phyloP scores from a whole-genome alignment of 805 yeast genomes.

The Kluyveromyces starmeri region DNA sequence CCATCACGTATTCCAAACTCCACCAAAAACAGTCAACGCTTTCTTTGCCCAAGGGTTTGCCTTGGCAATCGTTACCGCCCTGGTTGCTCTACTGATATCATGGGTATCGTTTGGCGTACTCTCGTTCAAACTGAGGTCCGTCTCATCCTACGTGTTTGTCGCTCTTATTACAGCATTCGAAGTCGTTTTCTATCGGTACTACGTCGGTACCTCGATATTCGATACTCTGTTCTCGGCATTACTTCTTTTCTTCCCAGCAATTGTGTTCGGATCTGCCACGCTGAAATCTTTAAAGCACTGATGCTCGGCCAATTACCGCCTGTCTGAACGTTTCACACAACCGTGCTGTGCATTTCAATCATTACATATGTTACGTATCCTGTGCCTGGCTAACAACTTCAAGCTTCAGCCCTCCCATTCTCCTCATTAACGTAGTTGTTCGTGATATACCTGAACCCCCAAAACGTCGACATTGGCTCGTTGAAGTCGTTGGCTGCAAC shows the following conservation, averaged over 20 bases:
- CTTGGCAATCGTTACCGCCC: slow-evolving; percentile 34
- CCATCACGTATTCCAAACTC: slow-evolving; percentile 47
- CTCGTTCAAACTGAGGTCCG: slow-evolving; percentile 19
- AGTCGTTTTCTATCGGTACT: slow-evolving; percentile 23
- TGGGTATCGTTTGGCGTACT: slow-evolving; percentile 33
- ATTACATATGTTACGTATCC: too few relatives aligned
- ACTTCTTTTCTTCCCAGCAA: slow-evolving; percentile 43
- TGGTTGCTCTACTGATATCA: slow-evolving; percentile 34
- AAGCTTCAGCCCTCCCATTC: too few relatives aligned
- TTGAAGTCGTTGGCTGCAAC: slow-evolving; percentile 57
- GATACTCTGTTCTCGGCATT: slow-evolving; percentile 20
- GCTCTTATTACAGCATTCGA: slow-evolving; percentile 25
- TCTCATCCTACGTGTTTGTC: slow-evolving; percentile 19
- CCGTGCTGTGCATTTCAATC: too few relatives aligned
- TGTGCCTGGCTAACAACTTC: too few relatives aligned
- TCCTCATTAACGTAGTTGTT: slow-evolving; percentile 42
- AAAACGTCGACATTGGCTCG: slow-evolving; percentile 38
- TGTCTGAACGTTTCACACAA: too few relatives aligned
- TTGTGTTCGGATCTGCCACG: slow-evolving; percentile 59
- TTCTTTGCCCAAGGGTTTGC: slow-evolving; percentile 45
- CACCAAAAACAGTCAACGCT: slow-evolving; percentile 44
- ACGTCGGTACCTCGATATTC: slow-evolving; percentile 26
- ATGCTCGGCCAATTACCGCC: too few relatives aligned
- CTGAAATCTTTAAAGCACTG: slow-evolving; percentile 35
- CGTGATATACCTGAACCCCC: slow-evolving; percentile 47